Evolutionary conservation across 139 green algal genomes (phyloP).

Genomic region (Coelastrella sp.): DNA sequence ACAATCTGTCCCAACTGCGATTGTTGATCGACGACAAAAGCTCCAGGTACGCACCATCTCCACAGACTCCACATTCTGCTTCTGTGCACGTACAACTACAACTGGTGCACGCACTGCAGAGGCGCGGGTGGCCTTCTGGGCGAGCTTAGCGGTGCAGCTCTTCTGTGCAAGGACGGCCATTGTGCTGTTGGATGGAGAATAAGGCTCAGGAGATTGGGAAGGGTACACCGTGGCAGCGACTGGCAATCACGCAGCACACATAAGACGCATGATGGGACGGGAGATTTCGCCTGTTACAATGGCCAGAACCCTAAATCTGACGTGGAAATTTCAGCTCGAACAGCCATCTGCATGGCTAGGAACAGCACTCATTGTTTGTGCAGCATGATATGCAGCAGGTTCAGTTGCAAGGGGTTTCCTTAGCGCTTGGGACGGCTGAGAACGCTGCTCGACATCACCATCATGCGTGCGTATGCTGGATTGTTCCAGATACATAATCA

Average conservation of each 20-base stretch:
- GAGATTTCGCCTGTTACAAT: constrained; percentile 8
- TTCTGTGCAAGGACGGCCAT: constrained; percentile 14
- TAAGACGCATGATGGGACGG: background rate
- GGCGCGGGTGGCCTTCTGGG: constrained; percentile 32
- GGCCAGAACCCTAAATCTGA: background rate
- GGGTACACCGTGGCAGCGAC: background rate
- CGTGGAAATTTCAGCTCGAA: background rate
- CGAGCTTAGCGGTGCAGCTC: constrained; percentile 6
- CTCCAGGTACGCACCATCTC: constrained; percentile 12
- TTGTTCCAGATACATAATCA: too few relatives aligned
- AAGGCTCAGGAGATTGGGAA: background rate
- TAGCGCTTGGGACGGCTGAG: too few relatives aligned
- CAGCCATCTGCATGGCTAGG: background rate
- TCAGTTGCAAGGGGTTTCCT: too few relatives aligned
- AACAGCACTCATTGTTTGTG: background rate
- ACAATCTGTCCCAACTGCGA: background rate
- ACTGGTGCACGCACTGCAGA: constrained; percentile 57
- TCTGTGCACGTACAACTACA: constrained; percentile 67
- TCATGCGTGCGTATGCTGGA: too few relatives aligned
- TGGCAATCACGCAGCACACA: background rate
- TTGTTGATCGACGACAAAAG: background rate
- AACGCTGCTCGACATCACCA: too few relatives aligned
- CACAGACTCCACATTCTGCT: constrained; percentile 58
- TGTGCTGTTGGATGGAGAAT: background rate
- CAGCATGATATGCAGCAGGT: too few relatives aligned